Conservation (phyloP, 495 filamentous ascomycete genomes). For the Parmelia sp. region DNA sequence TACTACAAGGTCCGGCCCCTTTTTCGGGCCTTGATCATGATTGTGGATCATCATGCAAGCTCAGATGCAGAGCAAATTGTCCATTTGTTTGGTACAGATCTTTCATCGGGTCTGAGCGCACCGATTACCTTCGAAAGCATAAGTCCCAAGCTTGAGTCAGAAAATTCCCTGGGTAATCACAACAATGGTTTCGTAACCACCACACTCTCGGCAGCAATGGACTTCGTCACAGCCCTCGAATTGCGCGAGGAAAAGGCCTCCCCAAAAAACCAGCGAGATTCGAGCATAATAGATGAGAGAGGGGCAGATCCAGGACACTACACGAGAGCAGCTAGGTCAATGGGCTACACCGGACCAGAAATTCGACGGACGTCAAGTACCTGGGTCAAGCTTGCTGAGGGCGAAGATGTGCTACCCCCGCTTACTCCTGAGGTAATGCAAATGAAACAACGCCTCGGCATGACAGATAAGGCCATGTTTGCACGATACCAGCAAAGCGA, state of each 20-base stretch:
- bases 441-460: not conserved
- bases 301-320: conserved; percentile 5
- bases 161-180: not conserved
- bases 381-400: conserved; percentile 3
- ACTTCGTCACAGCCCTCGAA: conserved; percentile 10
- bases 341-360: conserved; percentile 7
- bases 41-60: conserved; percentile 9
- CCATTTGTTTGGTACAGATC: conserved; percentile 8
- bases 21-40: conserved; percentile 14
- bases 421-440: conserved; percentile 10
- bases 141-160: conserved; percentile 10
- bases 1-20: conserved; percentile 10
- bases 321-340: conserved; percentile 1
- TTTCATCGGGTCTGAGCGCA: conserved; percentile 11
- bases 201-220: conserved; percentile 8
- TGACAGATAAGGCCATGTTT: conserved; percentile 1
- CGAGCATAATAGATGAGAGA: conserved; percentile 8
- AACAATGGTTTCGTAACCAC: conserved; percentile 1
- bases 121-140: conserved; percentile 13
- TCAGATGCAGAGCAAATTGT: conserved; percentile 9
- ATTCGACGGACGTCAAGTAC: conserved; percentile 2
- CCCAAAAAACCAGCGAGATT: conserved; percentile 4
- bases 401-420: conserved; percentile 6
- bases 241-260: conserved; percentile 7
- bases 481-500: not conserved